These are phyloP conservation scores for Corynascus novoguineensis DNA, from an alignment of 495 filamentous ascomycete genomes.

Conservation along the genomic window DNA sequence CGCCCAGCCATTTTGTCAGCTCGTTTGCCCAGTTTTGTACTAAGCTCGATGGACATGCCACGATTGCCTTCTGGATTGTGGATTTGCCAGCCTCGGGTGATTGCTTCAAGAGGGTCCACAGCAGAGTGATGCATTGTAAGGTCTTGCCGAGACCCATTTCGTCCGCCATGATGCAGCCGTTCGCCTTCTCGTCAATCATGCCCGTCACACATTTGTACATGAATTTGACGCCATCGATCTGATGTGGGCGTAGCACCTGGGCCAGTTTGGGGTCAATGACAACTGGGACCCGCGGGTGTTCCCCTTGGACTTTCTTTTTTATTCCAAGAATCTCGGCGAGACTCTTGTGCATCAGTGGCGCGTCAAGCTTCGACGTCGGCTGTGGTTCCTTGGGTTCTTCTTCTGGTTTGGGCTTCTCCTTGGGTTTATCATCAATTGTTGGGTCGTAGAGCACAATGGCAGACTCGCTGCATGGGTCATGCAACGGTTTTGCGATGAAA, in stretches of 20 bases:
- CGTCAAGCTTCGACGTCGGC: slow-evolving; percentile 56
- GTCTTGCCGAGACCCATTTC: slow-evolving; percentile 99
- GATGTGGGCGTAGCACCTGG: slow-evolving; percentile 92
- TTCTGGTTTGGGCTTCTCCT: slow-evolving; percentile 45
- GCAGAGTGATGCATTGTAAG: slow-evolving; percentile 59
- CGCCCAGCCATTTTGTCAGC: slow-evolving; percentile 88
- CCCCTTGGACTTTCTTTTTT: slow-evolving; percentile 77
- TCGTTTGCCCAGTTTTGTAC: slow-evolving; percentile 99
- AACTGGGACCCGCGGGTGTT: slow-evolving; percentile 84
- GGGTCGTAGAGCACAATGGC: slow-evolving; percentile 95
- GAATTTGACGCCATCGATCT: slow-evolving; percentile 98
- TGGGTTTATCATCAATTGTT: slow-evolving; percentile 79
- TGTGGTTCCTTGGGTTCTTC: slow-evolving; percentile 49
- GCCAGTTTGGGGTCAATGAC: slow-evolving; percentile 91
- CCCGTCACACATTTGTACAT: slow-evolving; percentile 91
- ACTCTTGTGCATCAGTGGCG: slow-evolving; percentile 83
- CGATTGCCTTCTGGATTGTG: slow-evolving; percentile 95
- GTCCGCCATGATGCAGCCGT: slow-evolving; percentile 99
- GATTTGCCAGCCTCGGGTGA: slow-evolving; percentile 89
- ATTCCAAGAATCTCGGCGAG: slow-evolving; percentile 93
- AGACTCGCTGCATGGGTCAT: slow-evolving; percentile 94
- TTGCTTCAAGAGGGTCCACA: slow-evolving; percentile 97
- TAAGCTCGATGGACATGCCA: slow-evolving; percentile 95
- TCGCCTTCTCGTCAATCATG: slow-evolving; percentile 85
- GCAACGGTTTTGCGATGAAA: slow-evolving; percentile 85